Conservation (phyloP, 768 basidiomycete genomes). For the Erythrobasidium yunnanense region DNA sequence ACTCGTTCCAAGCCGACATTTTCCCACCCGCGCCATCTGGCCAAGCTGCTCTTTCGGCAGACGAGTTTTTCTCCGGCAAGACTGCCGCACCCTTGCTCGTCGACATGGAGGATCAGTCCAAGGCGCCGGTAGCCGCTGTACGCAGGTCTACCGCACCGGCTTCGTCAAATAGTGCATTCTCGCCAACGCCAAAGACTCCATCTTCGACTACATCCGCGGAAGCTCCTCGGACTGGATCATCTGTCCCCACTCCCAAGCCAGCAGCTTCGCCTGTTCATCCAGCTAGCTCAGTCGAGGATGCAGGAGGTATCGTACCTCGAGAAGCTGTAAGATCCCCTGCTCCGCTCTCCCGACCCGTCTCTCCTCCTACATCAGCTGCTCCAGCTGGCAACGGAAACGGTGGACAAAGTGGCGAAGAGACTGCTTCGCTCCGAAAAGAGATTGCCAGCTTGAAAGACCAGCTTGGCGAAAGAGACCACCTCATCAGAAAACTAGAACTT, state of each 20-base stretch:
- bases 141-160: slow-evolving; percentile 40
- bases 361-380: slow-evolving; percentile 29
- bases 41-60: slow-evolving; percentile 66
- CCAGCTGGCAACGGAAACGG: slow-evolving; percentile 9
- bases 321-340: slow-evolving; percentile 26
- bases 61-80: slow-evolving; percentile 80
- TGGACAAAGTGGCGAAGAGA: neutral
- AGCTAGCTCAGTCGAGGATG: slow-evolving; percentile 4
- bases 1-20: slow-evolving; percentile 94
- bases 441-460: slow-evolving; percentile 56
- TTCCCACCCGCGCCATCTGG: slow-evolving; percentile 79
- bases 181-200: slow-evolving; percentile 38
- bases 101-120: slow-evolving; percentile 31
- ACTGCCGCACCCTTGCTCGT: slow-evolving; percentile 64
- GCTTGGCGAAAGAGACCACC: slow-evolving; percentile 65
- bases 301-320: slow-evolving; percentile 13
- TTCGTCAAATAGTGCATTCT: slow-evolving; percentile 38
- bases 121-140: slow-evolving; percentile 40
- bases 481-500: slow-evolving; percentile 53
- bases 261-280: slow-evolving; percentile 22
- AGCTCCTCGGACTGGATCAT: slow-evolving; percentile 19
- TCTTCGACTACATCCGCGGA: slow-evolving; percentile 41
- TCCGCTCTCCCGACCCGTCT: slow-evolving; percentile 29
- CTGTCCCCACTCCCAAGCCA: slow-evolving; percentile 17
- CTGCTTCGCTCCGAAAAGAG: slow-evolving; percentile 47